A percentile compares a stretch with the other conserved stretches of the same genome.
Conservation (phyloP, 2,329 filamentous ascomycete species). For the Dactylella cylindrospora region DNA sequence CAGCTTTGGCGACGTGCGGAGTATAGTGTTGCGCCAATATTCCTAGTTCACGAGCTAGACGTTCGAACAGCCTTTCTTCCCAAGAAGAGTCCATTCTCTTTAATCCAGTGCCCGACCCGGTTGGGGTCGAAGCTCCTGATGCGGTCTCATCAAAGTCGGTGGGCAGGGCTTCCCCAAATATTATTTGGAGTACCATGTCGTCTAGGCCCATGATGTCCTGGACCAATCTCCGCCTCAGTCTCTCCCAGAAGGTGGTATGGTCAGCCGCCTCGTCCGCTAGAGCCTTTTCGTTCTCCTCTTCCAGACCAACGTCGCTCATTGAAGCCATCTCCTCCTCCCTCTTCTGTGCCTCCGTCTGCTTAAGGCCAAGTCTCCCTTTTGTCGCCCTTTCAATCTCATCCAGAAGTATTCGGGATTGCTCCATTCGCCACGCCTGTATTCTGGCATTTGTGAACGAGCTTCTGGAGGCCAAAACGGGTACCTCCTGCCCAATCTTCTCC, state of each 20-base stretch:
- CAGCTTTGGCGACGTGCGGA: conserved; percentile 67
- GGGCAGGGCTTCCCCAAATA: conserved; percentile 78
- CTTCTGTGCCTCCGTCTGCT: conserved; percentile 48
- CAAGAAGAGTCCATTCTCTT: conserved; percentile 57
- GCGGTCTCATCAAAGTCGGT: conserved; percentile 52
- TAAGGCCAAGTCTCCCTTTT: conserved; percentile 58
- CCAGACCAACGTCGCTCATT: conserved; percentile 45
- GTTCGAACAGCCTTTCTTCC: conserved; percentile 77
- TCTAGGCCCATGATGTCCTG: conserved; percentile 89
- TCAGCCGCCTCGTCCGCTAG: conserved; percentile 53
- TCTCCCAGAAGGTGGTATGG: conserved; percentile 70
- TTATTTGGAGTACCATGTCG: conserved; percentile 76
- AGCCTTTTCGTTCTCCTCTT: conserved; percentile 57
- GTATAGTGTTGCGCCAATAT: conserved; percentile 77
- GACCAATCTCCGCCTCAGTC: conserved; percentile 82
- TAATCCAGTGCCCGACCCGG: conserved; percentile 50
- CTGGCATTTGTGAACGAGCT: conserved; percentile 62
- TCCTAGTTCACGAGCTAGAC: conserved; percentile 83
- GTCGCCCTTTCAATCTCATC: conserved; percentile 90
- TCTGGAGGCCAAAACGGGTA: conserved; percentile 56
- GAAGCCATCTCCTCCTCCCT: conserved; percentile 50
- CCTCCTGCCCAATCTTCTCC: conserved; percentile 62
- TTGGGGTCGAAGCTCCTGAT: conserved; percentile 52
- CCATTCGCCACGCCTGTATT: conserved; percentile 88
- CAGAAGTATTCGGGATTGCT: conserved; percentile 81